Conservation (phyloP, 257 asterid species). For the Solanum paucissectum region DNA sequence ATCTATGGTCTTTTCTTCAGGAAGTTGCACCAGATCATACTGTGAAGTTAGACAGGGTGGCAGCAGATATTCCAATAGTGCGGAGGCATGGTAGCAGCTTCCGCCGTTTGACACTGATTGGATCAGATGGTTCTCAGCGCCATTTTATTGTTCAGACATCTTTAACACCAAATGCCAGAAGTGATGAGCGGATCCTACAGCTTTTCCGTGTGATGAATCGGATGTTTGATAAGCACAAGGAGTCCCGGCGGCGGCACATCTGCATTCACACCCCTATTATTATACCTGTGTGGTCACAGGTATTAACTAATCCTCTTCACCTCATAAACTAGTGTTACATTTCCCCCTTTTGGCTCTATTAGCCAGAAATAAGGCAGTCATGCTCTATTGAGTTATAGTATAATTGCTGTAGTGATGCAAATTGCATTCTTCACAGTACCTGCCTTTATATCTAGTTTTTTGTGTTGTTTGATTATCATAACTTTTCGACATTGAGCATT, state of each 20-base stretch:
- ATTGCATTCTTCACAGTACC: not conserved
- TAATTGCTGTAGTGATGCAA: not conserved
- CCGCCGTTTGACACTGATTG: conserved; percentile 90
- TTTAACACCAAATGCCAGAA: conserved; percentile 97
- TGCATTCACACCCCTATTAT: conserved; percentile 92
- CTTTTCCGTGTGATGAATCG: conserved; percentile 94
- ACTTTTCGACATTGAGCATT: not conserved
- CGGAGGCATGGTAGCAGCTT: conserved; percentile 99
- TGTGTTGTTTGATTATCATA: not conserved
- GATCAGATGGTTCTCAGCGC: conserved; percentile 98
- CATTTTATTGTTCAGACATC: conserved; percentile 99
- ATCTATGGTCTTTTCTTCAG: conserved; percentile 17
- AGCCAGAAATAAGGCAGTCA: not conserved
- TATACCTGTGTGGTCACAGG: conserved; percentile 99
- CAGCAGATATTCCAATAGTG: conserved; percentile 91
- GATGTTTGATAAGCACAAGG: conserved; percentile 99
- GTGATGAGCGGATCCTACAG: conserved; percentile 97
- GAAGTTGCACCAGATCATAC: conserved; percentile 99
- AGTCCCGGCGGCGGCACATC: conserved; percentile 92
- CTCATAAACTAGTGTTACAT: not conserved
- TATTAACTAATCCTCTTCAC: conserved; percentile 8
- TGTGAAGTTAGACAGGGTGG: conserved; percentile 92
- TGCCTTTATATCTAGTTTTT: not conserved
- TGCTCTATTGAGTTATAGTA: not conserved
- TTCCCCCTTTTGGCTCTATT: not conserved